A percentile compares a stretch with the other conserved stretches of the same genome.
phyloP scores from a whole-genome alignment of 495 filamentous ascomycete species.

The Trichoderma virens region DNA sequence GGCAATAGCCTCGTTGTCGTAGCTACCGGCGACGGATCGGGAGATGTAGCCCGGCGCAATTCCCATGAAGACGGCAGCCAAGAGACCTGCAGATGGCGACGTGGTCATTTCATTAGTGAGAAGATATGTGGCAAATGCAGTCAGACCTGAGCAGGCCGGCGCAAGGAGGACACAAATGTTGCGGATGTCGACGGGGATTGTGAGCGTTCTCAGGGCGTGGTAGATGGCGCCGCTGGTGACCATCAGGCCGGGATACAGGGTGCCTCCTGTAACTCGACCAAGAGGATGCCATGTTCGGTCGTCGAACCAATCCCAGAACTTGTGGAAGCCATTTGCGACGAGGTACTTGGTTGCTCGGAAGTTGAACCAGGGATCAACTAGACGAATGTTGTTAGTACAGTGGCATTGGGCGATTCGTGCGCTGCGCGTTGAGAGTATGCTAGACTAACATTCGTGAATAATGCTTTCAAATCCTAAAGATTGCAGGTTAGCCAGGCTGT shows the following conservation, averaged over 20 bases:
- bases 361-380: conserved; percentile 99
- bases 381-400: not conserved
- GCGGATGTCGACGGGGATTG: conserved; percentile 94
- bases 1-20: conserved; percentile 99
- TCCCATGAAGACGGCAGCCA: conserved; percentile 94
- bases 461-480: conserved; percentile 90
- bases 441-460: conserved; percentile 94
- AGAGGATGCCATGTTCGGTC: conserved; percentile 99
- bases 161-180: conserved; percentile 98
- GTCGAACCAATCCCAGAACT: conserved; percentile 99
- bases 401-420: not conserved
- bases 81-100: conserved; percentile 85
- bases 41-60: conserved; percentile 98
- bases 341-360: conserved; percentile 98
- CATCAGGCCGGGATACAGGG: conserved; percentile 97
- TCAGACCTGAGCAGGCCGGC: conserved; percentile 91
- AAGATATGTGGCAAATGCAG: conserved; percentile 88
- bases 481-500: conserved; percentile 20
- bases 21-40: conserved; percentile 93
- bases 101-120: conserved; percentile 93
- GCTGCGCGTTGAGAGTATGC: conserved; percentile 3
- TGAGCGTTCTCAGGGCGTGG: conserved; percentile 83
- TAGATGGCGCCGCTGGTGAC: conserved; percentile 97
- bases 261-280: conserved; percentile 96
- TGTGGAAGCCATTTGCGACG: conserved; percentile 92